Base-by-base conservation (phyloP, 345 rosid genomes). In the Kernera saxatilis region DNA sequence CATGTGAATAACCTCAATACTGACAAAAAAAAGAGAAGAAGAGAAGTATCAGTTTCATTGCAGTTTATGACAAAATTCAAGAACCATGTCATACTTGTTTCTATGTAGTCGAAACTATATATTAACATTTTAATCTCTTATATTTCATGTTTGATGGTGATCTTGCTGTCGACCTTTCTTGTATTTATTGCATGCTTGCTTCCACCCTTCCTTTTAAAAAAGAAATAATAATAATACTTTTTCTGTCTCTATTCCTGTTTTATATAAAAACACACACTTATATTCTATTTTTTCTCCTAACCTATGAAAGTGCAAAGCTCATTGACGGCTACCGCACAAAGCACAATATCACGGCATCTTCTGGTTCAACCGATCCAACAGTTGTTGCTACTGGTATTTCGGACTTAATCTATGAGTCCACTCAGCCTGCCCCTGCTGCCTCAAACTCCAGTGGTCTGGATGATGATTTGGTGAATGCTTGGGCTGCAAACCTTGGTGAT, bases 401-500 rank as follows among this genome's bases (percentile, higher is more conserved):
- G 53, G 99, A 89, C 72, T 87, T 94, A 67, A 75, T 92, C 43
- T 92, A 91, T 77, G 98, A 92, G 78, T 83, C 92, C 54, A 85
- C 83, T 77, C 93, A 92, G 78, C 84, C 92, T 57, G 86, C 88
- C 70, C 89, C 90, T 21, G 87, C 88, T 23, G 82, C 85, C 59
- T 79, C 78, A 48, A 90, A 88, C 75, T 73, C 95, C 68, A 92
- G 89, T 73, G 75, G 84, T 17, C 86, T 94, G 52, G 98, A 94
- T 72, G 96, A 94, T 85, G 99, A 94, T 82, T 86, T 94, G 26
- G 99, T 94, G 64, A 94, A 94, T 81, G 99, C 97, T 41, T 94
- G 99, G 99, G 98, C 98, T 46, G 92, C 95, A 74, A 94, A 86
- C 80, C 98, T 94, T 60, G 99, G 93, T 44, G 98, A 94, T 79